These are phyloP conservation scores for Xylariales sp. DNA, from an alignment of 2,329 filamentous ascomycete genomes.

Conservation along the genomic window DNA sequence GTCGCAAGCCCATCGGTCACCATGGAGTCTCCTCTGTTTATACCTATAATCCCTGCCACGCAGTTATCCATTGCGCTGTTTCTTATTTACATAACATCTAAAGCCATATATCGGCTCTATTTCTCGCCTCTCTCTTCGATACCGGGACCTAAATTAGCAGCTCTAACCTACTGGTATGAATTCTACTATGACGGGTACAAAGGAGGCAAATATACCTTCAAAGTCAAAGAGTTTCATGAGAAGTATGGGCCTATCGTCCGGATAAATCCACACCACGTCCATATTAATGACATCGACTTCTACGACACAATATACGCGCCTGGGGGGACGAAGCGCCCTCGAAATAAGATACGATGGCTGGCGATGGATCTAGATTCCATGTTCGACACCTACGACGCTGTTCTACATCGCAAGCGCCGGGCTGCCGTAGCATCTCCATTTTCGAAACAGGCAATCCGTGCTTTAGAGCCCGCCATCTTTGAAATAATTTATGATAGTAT, in stretches of 20 bases:
- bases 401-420: conserved; percentile 22
- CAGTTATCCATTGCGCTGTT: neutral
- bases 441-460: conserved; percentile 26
- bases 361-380: conserved; percentile 13
- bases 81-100: neutral
- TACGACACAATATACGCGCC: conserved; percentile 24
- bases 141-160: conserved; percentile 12
- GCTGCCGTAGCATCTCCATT: conserved; percentile 24
- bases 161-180: conserved; percentile 25
- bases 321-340: conserved; percentile 19
- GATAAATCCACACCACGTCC: conserved; percentile 19
- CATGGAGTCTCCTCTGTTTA: no score
- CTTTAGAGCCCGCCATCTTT: conserved; percentile 22
- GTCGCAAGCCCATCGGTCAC: no score
- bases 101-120: conserved; percentile 17
- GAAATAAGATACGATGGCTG: conserved; percentile 22
- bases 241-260: conserved; percentile 23
- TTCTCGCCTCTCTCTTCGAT: conserved; percentile 18
- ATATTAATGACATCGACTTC: conserved; percentile 24
- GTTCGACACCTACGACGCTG: conserved; percentile 22
- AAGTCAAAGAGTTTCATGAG: conserved; percentile 23
- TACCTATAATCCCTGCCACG: no score
- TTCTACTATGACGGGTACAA: conserved; percentile 20
- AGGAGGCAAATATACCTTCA: conserved; percentile 21
- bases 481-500: conserved; percentile 1